A percentile compares a stretch with the other conserved stretches of the same genome.
phyloP scores from a whole-genome alignment of 1,284 basidiomycete species.

The Earliella scabrosa region DNA sequence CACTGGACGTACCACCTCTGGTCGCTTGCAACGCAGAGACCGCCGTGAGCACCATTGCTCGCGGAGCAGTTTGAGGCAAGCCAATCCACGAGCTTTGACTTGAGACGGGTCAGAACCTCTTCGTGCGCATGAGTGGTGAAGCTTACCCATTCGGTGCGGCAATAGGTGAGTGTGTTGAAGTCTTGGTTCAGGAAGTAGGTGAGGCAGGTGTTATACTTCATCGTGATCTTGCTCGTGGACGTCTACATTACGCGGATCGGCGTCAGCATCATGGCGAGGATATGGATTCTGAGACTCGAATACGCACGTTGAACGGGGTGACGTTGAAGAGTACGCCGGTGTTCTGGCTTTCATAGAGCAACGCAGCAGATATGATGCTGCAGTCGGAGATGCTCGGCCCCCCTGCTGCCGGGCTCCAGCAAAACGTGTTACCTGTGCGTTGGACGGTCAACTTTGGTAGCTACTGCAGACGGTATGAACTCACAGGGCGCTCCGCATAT shows the following conservation, averaged over 20 bases:
- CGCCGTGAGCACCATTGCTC: slow-evolving; percentile 52
- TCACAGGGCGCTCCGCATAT: slow-evolving; percentile 48
- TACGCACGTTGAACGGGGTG: slow-evolving; percentile 5
- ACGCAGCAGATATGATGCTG: slow-evolving; percentile 49
- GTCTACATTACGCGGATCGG: too few relatives aligned
- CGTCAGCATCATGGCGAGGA: too few relatives aligned
- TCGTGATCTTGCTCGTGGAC: slow-evolving; percentile 26
- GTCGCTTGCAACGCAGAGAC: slow-evolving; percentile 48
- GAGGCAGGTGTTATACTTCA: slow-evolving; percentile 30
- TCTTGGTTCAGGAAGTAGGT: slow-evolving; percentile 34
- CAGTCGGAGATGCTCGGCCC: slow-evolving; percentile 51
- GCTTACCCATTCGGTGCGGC: slow-evolving; percentile 33
- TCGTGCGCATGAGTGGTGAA: too few relatives aligned
- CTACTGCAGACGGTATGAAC: slow-evolving; percentile 6
- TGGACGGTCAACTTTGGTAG: background rate
- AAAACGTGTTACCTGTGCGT: slow-evolving; percentile 43
- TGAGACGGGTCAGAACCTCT: background rate
- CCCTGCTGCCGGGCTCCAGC: slow-evolving; percentile 46
- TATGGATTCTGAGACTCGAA: too few relatives aligned
- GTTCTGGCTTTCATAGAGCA: slow-evolving; percentile 50
- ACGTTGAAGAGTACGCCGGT: slow-evolving; percentile 35
- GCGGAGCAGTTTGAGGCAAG: slow-evolving; percentile 50
- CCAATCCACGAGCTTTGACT: slow-evolving; percentile 19
- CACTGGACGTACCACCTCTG: slow-evolving; percentile 52
- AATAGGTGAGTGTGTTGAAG: slow-evolving; percentile 26